These are phyloP conservation scores for Dictyostelium purpureum DNA, from an alignment of 78 protist genomes.

Conservation along the genomic window DNA sequence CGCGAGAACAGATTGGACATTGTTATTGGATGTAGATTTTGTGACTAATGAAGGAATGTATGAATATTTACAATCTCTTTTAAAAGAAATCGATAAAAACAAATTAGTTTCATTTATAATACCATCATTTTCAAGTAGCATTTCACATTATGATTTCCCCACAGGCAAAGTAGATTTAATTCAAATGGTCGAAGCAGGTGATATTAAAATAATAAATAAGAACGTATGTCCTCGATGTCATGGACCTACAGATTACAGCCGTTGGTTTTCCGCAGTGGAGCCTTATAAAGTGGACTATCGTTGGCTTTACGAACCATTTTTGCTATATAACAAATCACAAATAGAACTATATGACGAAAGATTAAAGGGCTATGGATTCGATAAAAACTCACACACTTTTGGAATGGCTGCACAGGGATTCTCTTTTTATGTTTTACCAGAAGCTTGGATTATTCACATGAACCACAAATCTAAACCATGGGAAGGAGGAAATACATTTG, in stretches of 20 bases:
- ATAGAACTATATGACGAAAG: conserved; percentile 1
- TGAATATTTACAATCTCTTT: not conserved
- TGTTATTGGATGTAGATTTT: conserved; percentile 55
- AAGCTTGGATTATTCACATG: conserved; percentile 56
- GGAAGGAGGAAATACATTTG: conserved; percentile 38
- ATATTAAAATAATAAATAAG: not conserved
- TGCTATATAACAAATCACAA: not conserved
- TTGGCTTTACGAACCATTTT: conserved; percentile 43
- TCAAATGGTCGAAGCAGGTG: not conserved
- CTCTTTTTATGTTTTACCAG: conserved; percentile 28
- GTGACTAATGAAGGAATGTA: conserved; percentile 7
- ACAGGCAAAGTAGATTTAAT: conserved; percentile 9
- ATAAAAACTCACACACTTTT: conserved; percentile 37
- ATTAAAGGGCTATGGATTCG: conserved; percentile 49
- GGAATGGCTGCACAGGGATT: conserved; percentile 27
- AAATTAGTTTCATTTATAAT: conserved; percentile 1
- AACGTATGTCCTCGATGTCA: conserved; percentile 59
- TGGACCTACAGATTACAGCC: conserved; percentile 35
- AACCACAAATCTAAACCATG: conserved; percentile 27
- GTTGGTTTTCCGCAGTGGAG: not conserved
- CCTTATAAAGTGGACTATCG: not conserved
- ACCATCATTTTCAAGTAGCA: conserved; percentile 53
- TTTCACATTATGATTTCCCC: conserved; percentile 6
- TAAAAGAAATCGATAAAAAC: not conserved
- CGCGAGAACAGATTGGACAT: conserved; percentile 29